These are phyloP conservation scores for Penicillium cosmopolitanum DNA, from an alignment of 495 filamentous ascomycete species.

Conservation along the genomic window DNA sequence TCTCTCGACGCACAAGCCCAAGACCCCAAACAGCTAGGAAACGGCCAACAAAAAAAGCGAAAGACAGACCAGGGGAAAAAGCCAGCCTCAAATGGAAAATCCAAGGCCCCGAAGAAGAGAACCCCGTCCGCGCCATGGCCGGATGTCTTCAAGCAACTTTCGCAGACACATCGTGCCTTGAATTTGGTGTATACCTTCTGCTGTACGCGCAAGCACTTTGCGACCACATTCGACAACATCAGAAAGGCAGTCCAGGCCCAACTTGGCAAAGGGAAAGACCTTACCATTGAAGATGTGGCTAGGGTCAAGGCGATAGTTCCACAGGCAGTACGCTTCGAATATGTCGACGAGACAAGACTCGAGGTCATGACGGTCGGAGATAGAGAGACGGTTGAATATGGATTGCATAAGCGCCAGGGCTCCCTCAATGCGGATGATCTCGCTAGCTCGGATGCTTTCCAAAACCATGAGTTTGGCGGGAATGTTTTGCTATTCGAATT, in stretches of 20 bases:
- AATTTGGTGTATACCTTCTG: conserved; percentile 95
- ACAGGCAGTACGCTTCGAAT: conserved; percentile 77
- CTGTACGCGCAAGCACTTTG: conserved; percentile 86
- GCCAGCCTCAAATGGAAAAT: conserved; percentile 5
- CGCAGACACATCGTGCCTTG: conserved; percentile 78
- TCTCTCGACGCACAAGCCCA: background rate
- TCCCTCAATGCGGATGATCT: conserved; percentile 33
- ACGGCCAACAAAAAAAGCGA: conserved; percentile 11
- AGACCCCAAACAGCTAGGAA: background rate
- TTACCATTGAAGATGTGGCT: conserved; percentile 78
- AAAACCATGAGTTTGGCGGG: conserved; percentile 39
- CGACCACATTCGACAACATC: conserved; percentile 88
- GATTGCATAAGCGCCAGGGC: conserved; percentile 9
- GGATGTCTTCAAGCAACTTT: conserved; percentile 67
- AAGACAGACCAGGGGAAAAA: conserved; percentile 14
- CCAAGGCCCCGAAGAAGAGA: conserved; percentile 26
- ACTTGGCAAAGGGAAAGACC: conserved; percentile 59
- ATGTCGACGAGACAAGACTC: conserved; percentile 80
- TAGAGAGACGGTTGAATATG: conserved; percentile 33
- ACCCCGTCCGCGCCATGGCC: conserved; percentile 68
- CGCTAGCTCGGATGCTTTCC: conserved; percentile 34
- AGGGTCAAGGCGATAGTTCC: conserved; percentile 78
- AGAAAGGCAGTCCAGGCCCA: conserved; percentile 83
- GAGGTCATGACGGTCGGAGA: conserved; percentile 77
- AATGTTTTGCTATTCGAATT: conserved; percentile 91